phyloP scores from a whole-genome alignment of 306 rosid species.

The Fragaria iinumae region DNA sequence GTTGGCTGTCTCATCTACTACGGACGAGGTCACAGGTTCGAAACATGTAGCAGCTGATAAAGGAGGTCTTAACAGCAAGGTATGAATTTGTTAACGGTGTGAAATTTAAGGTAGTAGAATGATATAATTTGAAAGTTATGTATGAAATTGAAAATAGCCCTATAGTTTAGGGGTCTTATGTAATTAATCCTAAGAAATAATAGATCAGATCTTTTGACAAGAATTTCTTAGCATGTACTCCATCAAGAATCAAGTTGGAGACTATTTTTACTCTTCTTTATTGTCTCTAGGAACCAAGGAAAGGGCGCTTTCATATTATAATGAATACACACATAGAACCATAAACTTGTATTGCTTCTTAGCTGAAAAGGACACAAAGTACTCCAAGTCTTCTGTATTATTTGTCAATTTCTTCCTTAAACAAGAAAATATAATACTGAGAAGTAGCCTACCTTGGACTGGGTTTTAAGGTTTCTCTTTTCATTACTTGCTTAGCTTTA shows the following conservation, averaged over 20 bases:
- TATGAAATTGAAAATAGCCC: too few relatives aligned
- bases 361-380: slow-evolving; percentile 25
- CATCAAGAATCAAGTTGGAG: slow-evolving; percentile 41
- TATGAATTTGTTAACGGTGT: too few relatives aligned
- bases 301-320: slow-evolving; percentile 22
- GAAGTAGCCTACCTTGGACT: slow-evolving; percentile 54
- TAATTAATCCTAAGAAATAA: not conserved
- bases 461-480: slow-evolving; percentile 43
- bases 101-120: too few relatives aligned
- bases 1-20: too few relatives aligned
- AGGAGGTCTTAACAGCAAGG: too few relatives aligned
- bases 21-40: too few relatives aligned
- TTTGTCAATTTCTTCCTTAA: slow-evolving; percentile 39
- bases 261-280: slow-evolving; percentile 3
- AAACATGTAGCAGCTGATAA: too few relatives aligned
- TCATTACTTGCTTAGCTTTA: slow-evolving; percentile 23
- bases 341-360: slow-evolving; percentile 21
- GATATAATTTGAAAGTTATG: too few relatives aligned
- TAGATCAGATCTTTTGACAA: slow-evolving; percentile 28
- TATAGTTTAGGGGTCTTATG: too few relatives aligned
- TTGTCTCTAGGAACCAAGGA: slow-evolving; percentile 20
- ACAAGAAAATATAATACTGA: slow-evolving; percentile 22
- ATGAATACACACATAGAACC: slow-evolving; percentile 14
- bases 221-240: slow-evolving; percentile 45
- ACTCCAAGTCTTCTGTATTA: slow-evolving; percentile 24